Base-by-base conservation (phyloP, 495 filamentous ascomycete species). In the Neurospora tetraspora region DNA sequence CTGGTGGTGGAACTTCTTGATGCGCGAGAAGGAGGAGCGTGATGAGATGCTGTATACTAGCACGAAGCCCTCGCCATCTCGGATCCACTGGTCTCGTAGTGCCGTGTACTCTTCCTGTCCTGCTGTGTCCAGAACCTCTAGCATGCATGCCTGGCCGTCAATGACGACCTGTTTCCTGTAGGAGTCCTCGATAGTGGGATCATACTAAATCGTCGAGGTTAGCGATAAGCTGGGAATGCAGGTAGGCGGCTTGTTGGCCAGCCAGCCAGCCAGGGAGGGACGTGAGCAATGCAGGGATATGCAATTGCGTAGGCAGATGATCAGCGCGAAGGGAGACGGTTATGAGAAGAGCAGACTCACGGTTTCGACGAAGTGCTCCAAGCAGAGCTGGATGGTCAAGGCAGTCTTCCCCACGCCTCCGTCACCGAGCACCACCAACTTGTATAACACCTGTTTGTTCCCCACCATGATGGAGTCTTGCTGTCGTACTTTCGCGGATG, bases 81-180 rank as follows among this genome's bases (percentile, higher is more conserved):
- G 88, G 77, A 98, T 98, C 96, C 96, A 98, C 84, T 98, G 96
- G 80, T 99, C 96, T 76, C 96, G 88, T 78, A 98, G 85, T 43
- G 96, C 96, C 71, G 94, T 98, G 82, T 99, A 99, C 83, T 99
- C 96, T 83, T 99, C 96, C 82, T 99, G 96, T n/a, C 96, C 96
- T 39, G 96, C 96, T 39, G 96, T 99, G 85, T 99, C 96, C 73
- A 99, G 88, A 43, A 98, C 95, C 83, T 99, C 96, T 77, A 98
- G 88, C 96, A 99, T 98, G 85, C 96, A 98, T 27, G 96, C 92
- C 79, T 96, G 93, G 73, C 91, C 89, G 81, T 99, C 96, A 80
- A 98, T 98, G 74, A 98, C 95, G 71, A 97, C 94, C 84, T 98
- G 96, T 85, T 98, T 98, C 75, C 96, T 90, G 82, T 99, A 99